Conservation (phyloP, 495 filamentous ascomycete species). For the Haplographium delicatum region DNA sequence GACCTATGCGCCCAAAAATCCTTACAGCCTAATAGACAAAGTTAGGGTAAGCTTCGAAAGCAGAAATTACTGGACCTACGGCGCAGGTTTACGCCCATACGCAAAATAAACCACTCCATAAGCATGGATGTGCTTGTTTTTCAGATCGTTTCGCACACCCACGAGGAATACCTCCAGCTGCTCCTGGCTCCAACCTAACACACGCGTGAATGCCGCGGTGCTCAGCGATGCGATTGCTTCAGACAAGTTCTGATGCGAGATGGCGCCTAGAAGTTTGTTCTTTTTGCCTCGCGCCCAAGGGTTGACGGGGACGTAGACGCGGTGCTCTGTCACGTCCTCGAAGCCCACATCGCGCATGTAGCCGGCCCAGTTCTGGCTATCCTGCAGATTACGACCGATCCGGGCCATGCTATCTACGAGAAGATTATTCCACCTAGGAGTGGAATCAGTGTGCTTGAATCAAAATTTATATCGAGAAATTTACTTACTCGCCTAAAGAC, state of each 20-base stretch:
- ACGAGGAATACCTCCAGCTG: not conserved
- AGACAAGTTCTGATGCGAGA: conserved; percentile 4
- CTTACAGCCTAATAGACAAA: too few species aligned
- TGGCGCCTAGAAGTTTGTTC: conserved; percentile 2
- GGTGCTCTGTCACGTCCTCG: not conserved
- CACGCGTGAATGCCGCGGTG: conserved; percentile 5
- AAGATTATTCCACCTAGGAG: conserved; percentile 6
- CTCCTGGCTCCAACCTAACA: not conserved
- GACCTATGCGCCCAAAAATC: too few species aligned
- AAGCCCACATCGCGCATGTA: conserved; percentile 11
- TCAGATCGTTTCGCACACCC: not conserved
- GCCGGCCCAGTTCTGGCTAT: conserved; percentile 3
- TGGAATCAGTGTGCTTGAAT: not conserved
- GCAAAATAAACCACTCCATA: not conserved
- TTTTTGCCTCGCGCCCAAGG: conserved; percentile 2
- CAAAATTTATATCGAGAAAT: not conserved
- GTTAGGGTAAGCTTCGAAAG: too few species aligned
- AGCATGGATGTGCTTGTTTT: not conserved
- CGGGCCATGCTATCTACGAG: not conserved
- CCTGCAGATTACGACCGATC: conserved; percentile 5
- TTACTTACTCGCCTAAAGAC: not conserved
- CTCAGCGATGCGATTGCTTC: conserved; percentile 5
- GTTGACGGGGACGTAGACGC: conserved; percentile 1
- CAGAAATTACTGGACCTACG: too few species aligned
- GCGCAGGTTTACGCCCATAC: not conserved